Evolutionary conservation across 129 eudicot genomes (phyloP).

Genomic region (Sambucus nigra): DNA sequence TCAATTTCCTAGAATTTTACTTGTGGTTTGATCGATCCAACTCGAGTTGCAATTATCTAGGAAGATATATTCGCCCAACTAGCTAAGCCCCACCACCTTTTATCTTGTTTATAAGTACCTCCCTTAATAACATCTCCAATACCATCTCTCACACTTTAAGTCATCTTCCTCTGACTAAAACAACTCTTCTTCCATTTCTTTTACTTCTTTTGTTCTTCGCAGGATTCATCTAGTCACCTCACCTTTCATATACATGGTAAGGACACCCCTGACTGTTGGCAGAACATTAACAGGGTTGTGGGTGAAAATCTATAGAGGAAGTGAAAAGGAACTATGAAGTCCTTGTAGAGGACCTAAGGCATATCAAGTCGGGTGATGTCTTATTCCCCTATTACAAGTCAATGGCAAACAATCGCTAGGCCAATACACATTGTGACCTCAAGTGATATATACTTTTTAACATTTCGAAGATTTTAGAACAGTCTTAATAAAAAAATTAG

Average conservation of each 20-base stretch:
- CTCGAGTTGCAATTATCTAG: no score
- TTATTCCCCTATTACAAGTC: slow-evolving; percentile 46
- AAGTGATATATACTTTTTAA: slow-evolving; percentile 11
- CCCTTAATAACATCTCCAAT: slow-evolving; percentile 20
- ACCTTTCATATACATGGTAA: slow-evolving; percentile 24
- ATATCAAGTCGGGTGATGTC: slow-evolving; percentile 53
- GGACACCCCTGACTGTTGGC: slow-evolving; percentile 80
- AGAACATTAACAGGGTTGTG: slow-evolving; percentile 48
- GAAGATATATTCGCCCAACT: slow-evolving; percentile 36
- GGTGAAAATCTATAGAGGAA: slow-evolving; percentile 68
- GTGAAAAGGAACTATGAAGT: slow-evolving; percentile 64
- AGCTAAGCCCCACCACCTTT: slow-evolving; percentile 27
- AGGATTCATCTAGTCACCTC: slow-evolving; percentile 16
- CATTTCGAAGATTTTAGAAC: no score
- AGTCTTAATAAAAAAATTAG: no score
- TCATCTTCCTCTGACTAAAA: slow-evolving; percentile 18
- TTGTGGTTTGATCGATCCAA: no score
- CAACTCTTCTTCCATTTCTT: no score
- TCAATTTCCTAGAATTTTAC: no score
- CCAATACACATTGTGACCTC: slow-evolving; percentile 6
- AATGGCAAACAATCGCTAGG: slow-evolving; percentile 11
- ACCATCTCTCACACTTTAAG: slow-evolving; percentile 33
- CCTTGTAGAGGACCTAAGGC: slow-evolving; percentile 54
- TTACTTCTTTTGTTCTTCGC: slow-evolving; percentile 5
- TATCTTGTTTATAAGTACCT: slow-evolving; percentile 37